phyloP scores from a whole-genome alignment of 495 filamentous ascomycete genomes.

The Pyronema domesticum region DNA sequence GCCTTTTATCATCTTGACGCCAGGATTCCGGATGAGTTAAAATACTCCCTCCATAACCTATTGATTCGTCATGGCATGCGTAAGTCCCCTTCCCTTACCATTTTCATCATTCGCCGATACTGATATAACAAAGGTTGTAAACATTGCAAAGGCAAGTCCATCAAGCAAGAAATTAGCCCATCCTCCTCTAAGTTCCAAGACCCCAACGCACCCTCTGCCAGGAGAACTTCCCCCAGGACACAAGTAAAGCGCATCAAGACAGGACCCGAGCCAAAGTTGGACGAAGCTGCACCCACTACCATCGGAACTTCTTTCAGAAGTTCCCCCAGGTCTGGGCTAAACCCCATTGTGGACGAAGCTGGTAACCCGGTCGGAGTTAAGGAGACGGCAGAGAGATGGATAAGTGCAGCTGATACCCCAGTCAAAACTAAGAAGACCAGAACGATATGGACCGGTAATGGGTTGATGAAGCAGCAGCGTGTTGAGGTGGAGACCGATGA shows the following conservation, averaged over 20 bases:
- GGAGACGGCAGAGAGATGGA: constrained; percentile 13
- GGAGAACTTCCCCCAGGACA: background rate
- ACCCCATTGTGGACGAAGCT: background rate
- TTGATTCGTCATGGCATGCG: constrained; percentile 71
- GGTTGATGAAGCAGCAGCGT: constrained; percentile 22
- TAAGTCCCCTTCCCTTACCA: background rate
- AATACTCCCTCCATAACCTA: constrained; percentile 75
- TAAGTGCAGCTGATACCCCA: background rate
- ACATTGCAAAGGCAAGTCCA: constrained; percentile 44
- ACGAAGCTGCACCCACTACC: background rate
- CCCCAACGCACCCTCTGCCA: background rate
- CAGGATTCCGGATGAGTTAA: constrained; percentile 63
- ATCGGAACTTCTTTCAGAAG: too few species aligned
- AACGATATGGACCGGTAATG: constrained; percentile 19
- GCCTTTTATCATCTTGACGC: constrained; percentile 70
- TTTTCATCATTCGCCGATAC: background rate
- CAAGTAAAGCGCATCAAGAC: background rate
- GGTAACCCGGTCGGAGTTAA: constrained; percentile 4
- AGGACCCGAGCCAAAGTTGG: background rate
- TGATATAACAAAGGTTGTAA: constrained; percentile 33
- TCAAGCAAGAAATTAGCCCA: background rate
- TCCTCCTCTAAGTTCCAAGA: too few species aligned
- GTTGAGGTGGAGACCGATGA: constrained; percentile 15
- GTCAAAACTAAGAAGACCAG: constrained; percentile 9
- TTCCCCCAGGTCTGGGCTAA: too few species aligned